A percentile compares a stretch with the other conserved stretches of the same genome.
phyloP scores from a whole-genome alignment of 805 yeast species.

The Kregervanrija delftensis region DNA sequence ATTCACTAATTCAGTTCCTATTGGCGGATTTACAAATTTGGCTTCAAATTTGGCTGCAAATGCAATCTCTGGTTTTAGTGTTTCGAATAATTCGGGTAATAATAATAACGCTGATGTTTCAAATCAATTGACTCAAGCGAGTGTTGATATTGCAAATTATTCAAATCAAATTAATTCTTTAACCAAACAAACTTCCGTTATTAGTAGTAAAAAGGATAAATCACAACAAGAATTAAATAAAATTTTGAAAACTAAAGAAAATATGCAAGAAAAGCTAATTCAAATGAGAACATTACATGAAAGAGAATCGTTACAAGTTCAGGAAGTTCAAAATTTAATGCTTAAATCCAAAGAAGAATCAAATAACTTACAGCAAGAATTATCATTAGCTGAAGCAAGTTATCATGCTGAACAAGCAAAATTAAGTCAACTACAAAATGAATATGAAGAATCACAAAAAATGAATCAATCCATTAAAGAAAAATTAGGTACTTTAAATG shows the following conservation, averaged over 20 bases:
- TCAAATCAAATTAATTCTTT: conserved; percentile 80
- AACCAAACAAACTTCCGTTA: conserved; percentile 62
- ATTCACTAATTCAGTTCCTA: conserved; percentile 1
- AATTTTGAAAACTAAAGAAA: conserved; percentile 58
- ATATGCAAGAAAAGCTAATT: conserved; percentile 65
- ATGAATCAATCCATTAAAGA: conserved; percentile 62
- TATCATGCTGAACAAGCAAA: conserved; percentile 63
- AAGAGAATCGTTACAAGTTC: conserved; percentile 68
- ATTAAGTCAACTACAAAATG: conserved; percentile 51
- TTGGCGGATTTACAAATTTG: conserved; percentile 6
- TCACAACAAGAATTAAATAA: conserved; percentile 75
- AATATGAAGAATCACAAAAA: conserved; percentile 61
- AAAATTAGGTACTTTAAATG: conserved; percentile 56
- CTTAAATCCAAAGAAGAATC: conserved; percentile 57
- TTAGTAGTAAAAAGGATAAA: conserved; percentile 62
- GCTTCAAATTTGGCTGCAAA: conserved; percentile 3
- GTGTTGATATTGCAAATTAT: conserved; percentile 79
- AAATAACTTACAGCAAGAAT: conserved; percentile 62
- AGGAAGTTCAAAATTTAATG: conserved; percentile 60
- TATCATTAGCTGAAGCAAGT: conserved; percentile 72
- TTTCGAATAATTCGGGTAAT: background rate
- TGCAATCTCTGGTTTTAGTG: conserved; percentile 7
- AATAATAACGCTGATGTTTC: conserved; percentile 24
- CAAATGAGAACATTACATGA: conserved; percentile 67
- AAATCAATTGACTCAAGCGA: conserved; percentile 66